These are phyloP conservation scores for Chenopodium berlandieri DNA, from an alignment of 148 eudicot species.

Conservation along the genomic window DNA sequence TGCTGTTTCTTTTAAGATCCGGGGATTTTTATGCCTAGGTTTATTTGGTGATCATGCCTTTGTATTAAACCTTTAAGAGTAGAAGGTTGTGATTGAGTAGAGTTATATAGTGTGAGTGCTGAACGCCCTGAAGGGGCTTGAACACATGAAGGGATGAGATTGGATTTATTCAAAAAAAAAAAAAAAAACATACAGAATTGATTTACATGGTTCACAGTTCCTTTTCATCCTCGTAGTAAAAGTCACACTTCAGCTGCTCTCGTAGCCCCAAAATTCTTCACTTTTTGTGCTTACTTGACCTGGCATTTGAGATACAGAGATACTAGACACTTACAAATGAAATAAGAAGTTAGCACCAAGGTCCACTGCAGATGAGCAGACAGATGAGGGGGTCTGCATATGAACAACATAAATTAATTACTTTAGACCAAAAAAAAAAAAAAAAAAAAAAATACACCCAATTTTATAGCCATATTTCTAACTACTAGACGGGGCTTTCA, in stretches of 20 bases:
- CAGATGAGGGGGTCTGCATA: constrained; percentile 14
- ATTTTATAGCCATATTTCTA: no score
- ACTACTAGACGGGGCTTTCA: background rate
- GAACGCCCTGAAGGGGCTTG: no score
- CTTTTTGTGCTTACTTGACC: background rate
- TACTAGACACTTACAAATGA: background rate
- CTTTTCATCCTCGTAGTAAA: background rate
- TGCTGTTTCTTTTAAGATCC: background rate
- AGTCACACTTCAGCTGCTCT: background rate
- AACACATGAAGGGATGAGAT: no score
- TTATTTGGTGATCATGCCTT: background rate
- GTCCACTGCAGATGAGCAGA: constrained; percentile 1
- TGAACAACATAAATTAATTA: background rate
- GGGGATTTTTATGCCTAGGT: background rate
- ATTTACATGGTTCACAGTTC: background rate
- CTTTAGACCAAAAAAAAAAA: background rate
- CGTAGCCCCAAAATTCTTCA: background rate
- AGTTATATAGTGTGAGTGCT: no score
- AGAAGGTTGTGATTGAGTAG: background rate
- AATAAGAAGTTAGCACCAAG: constrained; percentile 6
- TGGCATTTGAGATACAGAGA: background rate
- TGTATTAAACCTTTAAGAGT: background rate
- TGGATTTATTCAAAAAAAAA: background rate
- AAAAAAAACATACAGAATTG: background rate
- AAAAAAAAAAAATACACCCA: background rate